Conservation (phyloP, 2,329 filamentous ascomycete genomes). For the Cryphonectria japonica region DNA sequence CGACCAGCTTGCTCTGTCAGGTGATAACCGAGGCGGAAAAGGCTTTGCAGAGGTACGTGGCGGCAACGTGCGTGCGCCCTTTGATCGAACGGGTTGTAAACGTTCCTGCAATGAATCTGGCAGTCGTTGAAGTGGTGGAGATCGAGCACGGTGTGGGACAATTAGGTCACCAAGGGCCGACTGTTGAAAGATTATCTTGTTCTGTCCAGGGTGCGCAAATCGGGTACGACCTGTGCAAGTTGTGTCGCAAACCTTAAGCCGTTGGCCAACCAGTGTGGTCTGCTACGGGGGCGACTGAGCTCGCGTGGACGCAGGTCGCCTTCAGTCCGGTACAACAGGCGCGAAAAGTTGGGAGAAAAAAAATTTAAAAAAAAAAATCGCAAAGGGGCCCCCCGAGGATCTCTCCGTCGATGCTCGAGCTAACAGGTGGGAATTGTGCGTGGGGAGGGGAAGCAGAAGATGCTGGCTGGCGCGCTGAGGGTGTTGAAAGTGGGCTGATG, state of each 20-base stretch:
- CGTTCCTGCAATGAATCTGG: neutral
- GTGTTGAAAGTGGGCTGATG: conserved; percentile 17
- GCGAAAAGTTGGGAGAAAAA: neutral
- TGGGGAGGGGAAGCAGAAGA: neutral
- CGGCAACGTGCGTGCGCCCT: neutral
- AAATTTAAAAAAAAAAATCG: neutral
- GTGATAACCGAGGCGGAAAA: neutral
- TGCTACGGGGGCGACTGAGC: neutral
- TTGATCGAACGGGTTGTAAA: neutral
- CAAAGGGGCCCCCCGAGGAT: neutral
- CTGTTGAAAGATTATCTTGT: neutral
- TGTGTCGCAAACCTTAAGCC: neutral
- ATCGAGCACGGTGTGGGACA: neutral
- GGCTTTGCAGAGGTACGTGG: neutral
- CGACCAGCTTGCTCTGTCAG: neutral
- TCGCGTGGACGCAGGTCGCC: neutral
- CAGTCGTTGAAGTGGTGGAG: neutral
- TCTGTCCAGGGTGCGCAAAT: neutral
- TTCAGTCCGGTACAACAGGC: neutral
- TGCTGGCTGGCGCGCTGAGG: conserved; percentile 5
- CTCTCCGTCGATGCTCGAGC: neutral
- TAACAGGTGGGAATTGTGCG: neutral
- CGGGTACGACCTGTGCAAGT: neutral
- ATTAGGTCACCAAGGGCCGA: neutral
- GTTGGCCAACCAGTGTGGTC: neutral